Percentiles rank a stretch among this genome's conserved stretches.
phyloP scores from a whole-genome alignment of 2,329 filamentous ascomycete species.

The Aspergillus tanneri region DNA sequence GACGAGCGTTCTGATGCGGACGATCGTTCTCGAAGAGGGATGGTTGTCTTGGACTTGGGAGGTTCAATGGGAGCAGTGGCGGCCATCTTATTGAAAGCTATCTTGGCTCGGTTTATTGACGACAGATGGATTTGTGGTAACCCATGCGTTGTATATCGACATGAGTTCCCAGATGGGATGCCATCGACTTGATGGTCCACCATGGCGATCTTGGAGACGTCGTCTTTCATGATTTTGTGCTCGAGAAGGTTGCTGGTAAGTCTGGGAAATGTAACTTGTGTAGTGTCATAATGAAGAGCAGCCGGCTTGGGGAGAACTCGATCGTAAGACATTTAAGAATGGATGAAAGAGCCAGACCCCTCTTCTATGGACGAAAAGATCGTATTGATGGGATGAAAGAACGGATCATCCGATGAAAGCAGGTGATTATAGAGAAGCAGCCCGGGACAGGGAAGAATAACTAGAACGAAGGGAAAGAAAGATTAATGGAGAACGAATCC shows the following conservation, averaged over 20 bases:
- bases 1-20: constrained; percentile 26
- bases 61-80: constrained; percentile 15
- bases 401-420: constrained; percentile 13
- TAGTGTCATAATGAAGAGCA: constrained; percentile 43
- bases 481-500: constrained; percentile 11
- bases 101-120: constrained; percentile 26
- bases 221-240: constrained; percentile 45
- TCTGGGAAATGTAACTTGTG: constrained; percentile 33
- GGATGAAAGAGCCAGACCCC: constrained; percentile 7
- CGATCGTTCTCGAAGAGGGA: constrained; percentile 28
- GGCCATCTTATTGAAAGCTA: constrained; percentile 23
- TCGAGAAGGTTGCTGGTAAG: constrained; percentile 39
- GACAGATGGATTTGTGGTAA: constrained; percentile 29
- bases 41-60: constrained; percentile 24
- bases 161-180: constrained; percentile 12
- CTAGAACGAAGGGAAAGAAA: constrained; percentile 12
- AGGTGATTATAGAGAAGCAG: constrained; percentile 14
- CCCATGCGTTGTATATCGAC: constrained; percentile 24
- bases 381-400: constrained; percentile 13
- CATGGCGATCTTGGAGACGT: constrained; percentile 22
- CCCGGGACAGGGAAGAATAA: constrained; percentile 13
- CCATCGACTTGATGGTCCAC: constrained; percentile 20
- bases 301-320: constrained; percentile 47
- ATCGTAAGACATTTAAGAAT: constrained; percentile 49
- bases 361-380: constrained; percentile 6